Evolutionary conservation across 106 monocot genomes (phyloP), one percentile per base, ranked within the genome.

Genomic region (Posidonia australis): DNA sequence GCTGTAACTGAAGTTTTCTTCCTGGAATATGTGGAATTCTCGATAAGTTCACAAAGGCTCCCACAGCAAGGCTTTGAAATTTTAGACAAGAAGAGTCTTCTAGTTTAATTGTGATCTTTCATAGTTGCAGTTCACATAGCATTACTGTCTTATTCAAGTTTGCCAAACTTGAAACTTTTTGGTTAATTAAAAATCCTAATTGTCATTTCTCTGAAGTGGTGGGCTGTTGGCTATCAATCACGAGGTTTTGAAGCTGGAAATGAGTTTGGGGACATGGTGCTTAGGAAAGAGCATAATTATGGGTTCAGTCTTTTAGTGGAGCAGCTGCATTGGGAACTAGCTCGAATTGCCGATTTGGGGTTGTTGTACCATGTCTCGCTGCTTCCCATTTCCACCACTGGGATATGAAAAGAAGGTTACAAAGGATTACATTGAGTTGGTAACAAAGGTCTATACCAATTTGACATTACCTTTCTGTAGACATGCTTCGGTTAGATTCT

Each of bases 301-400:
- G 31, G 62, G 76, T 76, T 21, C 44, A 67, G 54, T 61, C 45
- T 36, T 46, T 68, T 29, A 54, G 60, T 78, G 72, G 72, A 76
- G 42, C 69, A 42, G 66, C 25, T 54, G 63, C 66, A 54, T 36
- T 69, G 65, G 72, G 53, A 62, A 71, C 53, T 77, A 60, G 63
- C 13, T 19, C 22, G 58, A 13, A 24, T 65, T 63, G 63, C 61
- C 20, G 65, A 55, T 68, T 46, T 46, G 44, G 58, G 22, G 55
- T 58, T 65, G 13, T 23, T 17, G 67, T 74, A 73, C 82, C 36
- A 90, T 90, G 90, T 90, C 90, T 79, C 83, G 90, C 46, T 90
- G 90, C 77, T 90, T 90, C 66, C 90, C 86, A 16, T 90, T 83
- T 77, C 90, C 90, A 21, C 90, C 86, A 26, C 90, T 86, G 19